A percentile compares a stretch with the other conserved stretches of the same genome.
These are phyloP conservation scores for Rhododendron griersonianum DNA, from an alignment of 148 eudicot species.

Conservation along the genomic window DNA sequence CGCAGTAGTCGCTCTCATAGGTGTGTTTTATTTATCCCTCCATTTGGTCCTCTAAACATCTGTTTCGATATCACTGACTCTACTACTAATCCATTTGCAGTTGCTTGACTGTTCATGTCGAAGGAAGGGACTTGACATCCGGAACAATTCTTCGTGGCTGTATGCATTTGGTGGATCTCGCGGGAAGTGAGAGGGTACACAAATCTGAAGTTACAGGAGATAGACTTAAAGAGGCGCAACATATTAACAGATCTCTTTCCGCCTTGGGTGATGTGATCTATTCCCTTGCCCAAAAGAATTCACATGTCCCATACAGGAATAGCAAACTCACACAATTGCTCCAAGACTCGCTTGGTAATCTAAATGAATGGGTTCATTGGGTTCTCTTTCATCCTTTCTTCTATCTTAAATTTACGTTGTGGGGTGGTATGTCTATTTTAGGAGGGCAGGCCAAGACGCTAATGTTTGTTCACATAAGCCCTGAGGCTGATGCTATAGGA, in stretches of 20 bases:
- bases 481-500: slow-evolving; percentile 84
- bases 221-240: slow-evolving; percentile 95
- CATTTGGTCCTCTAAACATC: background rate
- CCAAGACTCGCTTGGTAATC: slow-evolving; percentile 92
- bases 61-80: slow-evolving; percentile 10
- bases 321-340: slow-evolving; percentile 96
- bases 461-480: slow-evolving; percentile 99
- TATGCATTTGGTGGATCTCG: slow-evolving; percentile 98
- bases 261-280: slow-evolving; percentile 97
- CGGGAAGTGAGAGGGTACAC: slow-evolving; percentile 98
- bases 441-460: slow-evolving; percentile 99
- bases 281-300: slow-evolving; percentile 85
- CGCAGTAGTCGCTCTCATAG: slow-evolving; percentile 99
- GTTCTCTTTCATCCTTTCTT: background rate
- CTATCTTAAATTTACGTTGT: background rate
- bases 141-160: slow-evolving; percentile 83
- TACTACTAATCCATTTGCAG: slow-evolving; percentile 37
- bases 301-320: slow-evolving; percentile 93
- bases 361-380: background rate
- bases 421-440: slow-evolving; percentile 18
- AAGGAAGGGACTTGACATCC: slow-evolving; percentile 89
- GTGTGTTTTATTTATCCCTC: slow-evolving; percentile 37
- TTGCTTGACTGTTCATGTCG: slow-evolving; percentile 96
- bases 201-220: slow-evolving; percentile 98
- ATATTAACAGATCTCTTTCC: slow-evolving; percentile 89